Evolutionary conservation across 768 basidiomycete species (phyloP).

Genomic region (Leccinum longicurvipes): DNA sequence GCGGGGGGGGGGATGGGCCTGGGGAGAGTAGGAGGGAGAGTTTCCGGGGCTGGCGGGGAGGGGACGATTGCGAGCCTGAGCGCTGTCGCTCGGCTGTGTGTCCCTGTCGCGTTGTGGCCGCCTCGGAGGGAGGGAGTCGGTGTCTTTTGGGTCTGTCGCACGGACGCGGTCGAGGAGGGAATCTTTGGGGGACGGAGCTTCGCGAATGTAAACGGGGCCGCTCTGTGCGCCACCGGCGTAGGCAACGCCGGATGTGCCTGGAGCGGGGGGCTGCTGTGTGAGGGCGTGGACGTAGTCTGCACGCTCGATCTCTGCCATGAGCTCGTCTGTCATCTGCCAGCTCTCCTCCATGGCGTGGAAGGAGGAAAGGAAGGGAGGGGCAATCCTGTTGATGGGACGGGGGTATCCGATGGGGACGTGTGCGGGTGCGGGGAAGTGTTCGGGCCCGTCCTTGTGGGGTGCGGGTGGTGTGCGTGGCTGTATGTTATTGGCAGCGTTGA

Average conservation of each 20-base stretch:
- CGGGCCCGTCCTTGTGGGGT: neutral
- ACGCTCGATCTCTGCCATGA: slow-evolving; percentile 69
- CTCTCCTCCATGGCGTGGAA: slow-evolving; percentile 53
- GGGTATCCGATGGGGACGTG: slow-evolving; percentile 49
- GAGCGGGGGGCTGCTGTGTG: slow-evolving; percentile 38
- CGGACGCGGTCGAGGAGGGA: slow-evolving; percentile 55
- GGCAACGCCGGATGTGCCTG: slow-evolving; percentile 41
- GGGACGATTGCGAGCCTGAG: slow-evolving; percentile 23
- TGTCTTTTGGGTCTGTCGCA: slow-evolving; percentile 51
- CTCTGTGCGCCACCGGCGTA: slow-evolving; percentile 47
- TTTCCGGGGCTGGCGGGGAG: slow-evolving; percentile 36
- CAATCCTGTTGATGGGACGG: slow-evolving; percentile 59
- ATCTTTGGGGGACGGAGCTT: slow-evolving; percentile 44
- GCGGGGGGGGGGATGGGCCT: slow-evolving; percentile 37
- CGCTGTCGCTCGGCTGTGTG: slow-evolving; percentile 30
- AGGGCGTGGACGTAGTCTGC: slow-evolving; percentile 63
- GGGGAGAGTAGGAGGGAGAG: slow-evolving; percentile 41
- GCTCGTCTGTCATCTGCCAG: slow-evolving; percentile 67
- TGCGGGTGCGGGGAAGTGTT: neutral
- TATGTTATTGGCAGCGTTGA: slow-evolving; percentile 37
- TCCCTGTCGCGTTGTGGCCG: slow-evolving; percentile 41
- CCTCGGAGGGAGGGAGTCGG: slow-evolving; percentile 31
- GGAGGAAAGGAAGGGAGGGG: slow-evolving; percentile 53
- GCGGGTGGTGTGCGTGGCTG: slow-evolving; percentile 33
- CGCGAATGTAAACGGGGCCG: slow-evolving; percentile 33